Conservation (phyloP, 768 basidiomycete genomes). For the Podaxis carcinomalis region DNA sequence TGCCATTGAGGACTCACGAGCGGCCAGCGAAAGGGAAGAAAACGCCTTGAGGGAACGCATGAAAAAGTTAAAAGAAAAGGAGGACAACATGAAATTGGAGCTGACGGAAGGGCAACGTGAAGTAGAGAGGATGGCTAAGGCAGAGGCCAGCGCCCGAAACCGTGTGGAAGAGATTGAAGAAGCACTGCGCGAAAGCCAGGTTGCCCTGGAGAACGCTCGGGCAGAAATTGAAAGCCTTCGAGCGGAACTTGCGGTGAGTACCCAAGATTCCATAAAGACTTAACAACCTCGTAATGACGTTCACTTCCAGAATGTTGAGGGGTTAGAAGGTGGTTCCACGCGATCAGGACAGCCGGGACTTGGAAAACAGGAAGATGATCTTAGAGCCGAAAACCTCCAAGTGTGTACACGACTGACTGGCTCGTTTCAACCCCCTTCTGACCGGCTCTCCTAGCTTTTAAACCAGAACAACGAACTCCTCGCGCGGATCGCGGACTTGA, state of each 20-base stretch:
- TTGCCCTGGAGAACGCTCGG: constrained; percentile 83
- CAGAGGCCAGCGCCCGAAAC: constrained; percentile 55
- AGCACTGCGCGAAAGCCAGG: constrained; percentile 81
- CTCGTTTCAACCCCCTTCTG: not conserved
- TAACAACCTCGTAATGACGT: not conserved
- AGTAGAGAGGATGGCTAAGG: constrained; percentile 55
- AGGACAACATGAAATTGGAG: constrained; percentile 69
- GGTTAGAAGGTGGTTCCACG: not conserved
- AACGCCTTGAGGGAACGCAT: constrained; percentile 55
- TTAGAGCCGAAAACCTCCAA: not conserved
- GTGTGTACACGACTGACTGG: not conserved
- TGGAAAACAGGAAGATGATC: not conserved
- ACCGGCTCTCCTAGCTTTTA: constrained; percentile 20
- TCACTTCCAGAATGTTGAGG: not conserved
- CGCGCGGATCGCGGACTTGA: constrained; percentile 23
- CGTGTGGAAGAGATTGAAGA: constrained; percentile 86
- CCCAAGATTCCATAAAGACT: not conserved
- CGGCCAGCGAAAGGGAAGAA: constrained; percentile 74
- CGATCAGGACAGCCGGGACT: not conserved
- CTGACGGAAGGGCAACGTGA: constrained; percentile 60
- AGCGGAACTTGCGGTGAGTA: constrained; percentile 68
- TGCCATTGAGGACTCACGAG: constrained; percentile 71
- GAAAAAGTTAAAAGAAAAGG: constrained; percentile 67
- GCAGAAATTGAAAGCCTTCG: constrained; percentile 84
- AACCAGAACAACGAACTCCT: constrained; percentile 24